phyloP scores from a whole-genome alignment of 1,139 yeast genomes.

The Hyphopichia buzzinii region DNA sequence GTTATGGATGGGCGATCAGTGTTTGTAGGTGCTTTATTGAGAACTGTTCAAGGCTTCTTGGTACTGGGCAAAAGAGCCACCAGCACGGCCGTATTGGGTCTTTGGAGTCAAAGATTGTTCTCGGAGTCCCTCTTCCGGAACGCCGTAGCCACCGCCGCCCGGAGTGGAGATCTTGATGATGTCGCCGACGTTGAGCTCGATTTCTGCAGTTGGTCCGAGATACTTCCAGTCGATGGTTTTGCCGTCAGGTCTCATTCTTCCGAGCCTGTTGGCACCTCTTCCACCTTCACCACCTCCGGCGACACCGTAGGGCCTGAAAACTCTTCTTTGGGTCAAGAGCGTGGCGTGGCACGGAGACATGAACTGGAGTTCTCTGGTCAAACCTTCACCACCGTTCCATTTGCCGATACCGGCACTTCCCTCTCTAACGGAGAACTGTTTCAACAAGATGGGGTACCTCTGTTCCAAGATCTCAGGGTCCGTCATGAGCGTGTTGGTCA shows the following conservation, averaged over 20 bases:
- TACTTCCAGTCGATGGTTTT: conserved; percentile 16
- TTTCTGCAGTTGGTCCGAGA: conserved; percentile 15
- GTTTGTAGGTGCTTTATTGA: too few species aligned
- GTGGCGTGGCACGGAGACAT: conserved; percentile 17
- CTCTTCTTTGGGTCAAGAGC: conserved; percentile 21
- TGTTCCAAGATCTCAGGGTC: conserved; percentile 41
- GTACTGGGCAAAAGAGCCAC: conserved; percentile 12
- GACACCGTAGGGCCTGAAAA: conserved; percentile 20
- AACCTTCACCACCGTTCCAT: conserved; percentile 35
- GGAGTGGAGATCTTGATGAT: conserved; percentile 46
- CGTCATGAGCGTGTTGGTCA: conserved; percentile 44
- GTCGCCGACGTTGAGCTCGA: conserved; percentile 34
- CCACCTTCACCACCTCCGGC: conserved; percentile 44
- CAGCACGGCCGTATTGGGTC: conserved; percentile 8
- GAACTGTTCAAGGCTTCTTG: conserved; percentile 12
- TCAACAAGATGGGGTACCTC: conserved; percentile 33
- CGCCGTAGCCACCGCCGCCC: conserved; percentile 57
- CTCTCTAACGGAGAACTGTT: conserved; percentile 27
- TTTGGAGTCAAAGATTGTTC: not conserved
- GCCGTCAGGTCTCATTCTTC: conserved; percentile 24
- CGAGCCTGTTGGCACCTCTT: conserved; percentile 61
- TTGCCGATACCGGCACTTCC: conserved; percentile 37
- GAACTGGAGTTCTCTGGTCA: conserved; percentile 20
- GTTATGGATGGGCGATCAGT: too few species aligned
- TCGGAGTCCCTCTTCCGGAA: conserved; percentile 14